phyloP scores from a whole-genome alignment of 2,329 filamentous ascomycete genomes.

The Talaromyces rugulosus region DNA sequence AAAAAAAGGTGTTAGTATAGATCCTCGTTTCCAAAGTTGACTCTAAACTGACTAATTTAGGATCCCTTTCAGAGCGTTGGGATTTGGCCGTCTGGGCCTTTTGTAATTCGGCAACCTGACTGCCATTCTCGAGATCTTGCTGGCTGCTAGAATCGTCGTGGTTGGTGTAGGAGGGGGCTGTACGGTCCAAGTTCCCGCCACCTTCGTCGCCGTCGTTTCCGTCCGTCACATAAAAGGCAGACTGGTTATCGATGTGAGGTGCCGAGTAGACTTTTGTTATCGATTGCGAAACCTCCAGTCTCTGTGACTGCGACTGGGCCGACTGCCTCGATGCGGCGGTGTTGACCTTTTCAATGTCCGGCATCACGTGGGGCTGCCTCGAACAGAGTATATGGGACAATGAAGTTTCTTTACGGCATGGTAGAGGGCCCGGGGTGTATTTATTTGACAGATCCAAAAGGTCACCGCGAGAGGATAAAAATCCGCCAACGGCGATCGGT shows the following conservation, averaged over 20 bases:
- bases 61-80: conserved; percentile 6
- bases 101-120: background rate
- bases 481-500: background rate
- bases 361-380: background rate
- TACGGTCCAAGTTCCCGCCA: background rate
- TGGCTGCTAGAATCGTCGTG: conserved; percentile 1
- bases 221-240: conserved; percentile 4
- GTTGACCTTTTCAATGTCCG: conserved; percentile 10
- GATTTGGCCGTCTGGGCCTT: conserved; percentile 7
- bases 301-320: background rate
- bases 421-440: background rate
- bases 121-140: conserved; percentile 7
- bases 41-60: conserved; percentile 6
- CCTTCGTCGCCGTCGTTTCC: background rate
- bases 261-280: conserved; percentile 10
- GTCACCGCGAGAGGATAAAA: background rate
- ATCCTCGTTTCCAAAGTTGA: background rate
- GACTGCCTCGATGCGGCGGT: conserved; percentile 8
- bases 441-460: background rate
- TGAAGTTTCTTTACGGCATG: background rate
- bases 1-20: background rate
- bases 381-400: too few relatives aligned
- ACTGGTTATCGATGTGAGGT: conserved; percentile 10
- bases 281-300: background rate
- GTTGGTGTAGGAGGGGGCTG: background rate